A percentile compares a stretch with the other conserved stretches of the same genome.
Evolutionary conservation across 108 stramenopile species (phyloP).

Genomic region (Chaetoceros tenuissimus): DNA sequence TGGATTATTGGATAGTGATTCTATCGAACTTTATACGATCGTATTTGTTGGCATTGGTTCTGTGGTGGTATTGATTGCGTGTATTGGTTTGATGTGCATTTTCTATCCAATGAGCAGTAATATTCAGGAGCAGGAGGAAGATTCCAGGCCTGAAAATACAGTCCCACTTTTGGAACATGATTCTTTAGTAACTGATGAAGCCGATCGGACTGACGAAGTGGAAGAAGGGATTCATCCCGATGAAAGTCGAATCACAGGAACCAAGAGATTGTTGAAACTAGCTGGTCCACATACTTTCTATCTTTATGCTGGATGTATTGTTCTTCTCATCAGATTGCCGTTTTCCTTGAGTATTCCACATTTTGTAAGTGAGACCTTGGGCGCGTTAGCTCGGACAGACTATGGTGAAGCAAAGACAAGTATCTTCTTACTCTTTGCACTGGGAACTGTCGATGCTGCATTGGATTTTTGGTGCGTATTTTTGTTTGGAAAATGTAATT

Average conservation of each 20-base stretch:
- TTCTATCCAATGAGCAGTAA: conserved; percentile 52
- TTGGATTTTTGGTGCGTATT: conserved; percentile 90
- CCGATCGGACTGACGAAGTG: conserved; percentile 2
- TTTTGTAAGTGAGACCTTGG: conserved; percentile 75
- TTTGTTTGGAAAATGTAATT: conserved; percentile 81
- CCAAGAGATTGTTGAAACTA: conserved; percentile 60
- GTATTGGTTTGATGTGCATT: conserved; percentile 43
- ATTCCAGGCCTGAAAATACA: background rate
- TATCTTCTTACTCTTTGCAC: conserved; percentile 66
- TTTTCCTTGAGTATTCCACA: conserved; percentile 81
- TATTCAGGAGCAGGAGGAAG: background rate
- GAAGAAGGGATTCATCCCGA: background rate
- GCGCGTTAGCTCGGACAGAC: conserved; percentile 49
- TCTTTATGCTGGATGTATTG: conserved; percentile 70
- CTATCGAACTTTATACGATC: background rate
- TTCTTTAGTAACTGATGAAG: conserved; percentile 1
- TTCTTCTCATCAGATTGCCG: conserved; percentile 76
- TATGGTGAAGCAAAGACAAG: conserved; percentile 54
- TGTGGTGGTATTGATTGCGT: conserved; percentile 28
- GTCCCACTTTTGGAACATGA: background rate
- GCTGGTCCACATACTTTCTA: conserved; percentile 65
- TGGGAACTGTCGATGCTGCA: conserved; percentile 63
- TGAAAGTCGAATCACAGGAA: conserved; percentile 47
- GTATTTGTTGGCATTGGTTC: conserved; percentile 39
- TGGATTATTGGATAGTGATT: background rate